phyloP scores from a whole-genome alignment of 169 alveolate species.

The Cyclospora cayetanensis region DNA sequence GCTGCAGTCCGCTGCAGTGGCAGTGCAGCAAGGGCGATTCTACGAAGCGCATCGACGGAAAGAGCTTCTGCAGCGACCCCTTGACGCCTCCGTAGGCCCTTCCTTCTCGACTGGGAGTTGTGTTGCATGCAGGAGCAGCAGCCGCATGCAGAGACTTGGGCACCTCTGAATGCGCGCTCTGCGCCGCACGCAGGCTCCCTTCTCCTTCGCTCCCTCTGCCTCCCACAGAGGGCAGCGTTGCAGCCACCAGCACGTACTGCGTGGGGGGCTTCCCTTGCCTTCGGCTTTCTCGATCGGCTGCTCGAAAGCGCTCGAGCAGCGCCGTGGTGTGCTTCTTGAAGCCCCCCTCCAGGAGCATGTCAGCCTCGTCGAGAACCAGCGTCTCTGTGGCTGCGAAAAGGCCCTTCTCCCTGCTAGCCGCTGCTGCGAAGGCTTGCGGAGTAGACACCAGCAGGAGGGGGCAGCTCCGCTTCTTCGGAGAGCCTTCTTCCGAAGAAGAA shows the following conservation, averaged over 20 bases:
- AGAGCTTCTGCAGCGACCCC: not conserved
- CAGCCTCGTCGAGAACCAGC: conserved; percentile 56
- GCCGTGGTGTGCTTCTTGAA: not conserved
- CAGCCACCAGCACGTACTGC: conserved; percentile 54
- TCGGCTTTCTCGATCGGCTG: not conserved
- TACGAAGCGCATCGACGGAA: not conserved
- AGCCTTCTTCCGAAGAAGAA: not conserved
- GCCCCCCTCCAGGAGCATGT: conserved; percentile 68
- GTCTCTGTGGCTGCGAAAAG: conserved; percentile 14
- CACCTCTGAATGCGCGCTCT: too few relatives aligned
- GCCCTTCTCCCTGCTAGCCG: not conserved
- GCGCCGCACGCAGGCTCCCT: too few relatives aligned
- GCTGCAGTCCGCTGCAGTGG: conserved; percentile 30
- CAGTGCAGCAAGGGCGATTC: conserved; percentile 25
- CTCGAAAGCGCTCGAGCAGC: conserved; percentile 15
- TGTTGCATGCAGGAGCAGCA: too few relatives aligned
- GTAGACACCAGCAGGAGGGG: not conserved
- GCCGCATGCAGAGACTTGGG: too few relatives aligned
- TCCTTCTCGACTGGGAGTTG: too few relatives aligned
- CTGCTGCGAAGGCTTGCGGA: conserved; percentile 18
- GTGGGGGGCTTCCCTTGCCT: not conserved
- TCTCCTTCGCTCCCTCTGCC: not conserved
- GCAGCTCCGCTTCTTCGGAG: not conserved
- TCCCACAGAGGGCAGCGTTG: conserved; percentile 26
- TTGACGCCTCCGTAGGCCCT: not conserved